phyloP scores from a whole-genome alignment of 768 basidiomycete genomes.

The Lentinula boryana region DNA sequence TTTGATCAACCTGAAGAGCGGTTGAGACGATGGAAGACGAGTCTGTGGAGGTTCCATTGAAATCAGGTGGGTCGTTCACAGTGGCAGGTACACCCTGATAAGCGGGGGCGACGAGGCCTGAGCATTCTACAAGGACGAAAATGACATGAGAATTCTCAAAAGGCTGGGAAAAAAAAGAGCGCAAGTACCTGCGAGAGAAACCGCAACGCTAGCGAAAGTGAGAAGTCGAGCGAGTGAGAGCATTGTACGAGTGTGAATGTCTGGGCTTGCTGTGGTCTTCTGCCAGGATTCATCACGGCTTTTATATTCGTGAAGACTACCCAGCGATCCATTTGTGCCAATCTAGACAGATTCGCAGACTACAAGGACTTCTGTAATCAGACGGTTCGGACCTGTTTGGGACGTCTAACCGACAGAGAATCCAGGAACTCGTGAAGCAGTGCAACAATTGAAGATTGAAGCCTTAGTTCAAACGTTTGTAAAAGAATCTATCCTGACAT shows the following conservation, averaged over 20 bases:
- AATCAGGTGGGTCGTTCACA: slow-evolving; percentile 1
- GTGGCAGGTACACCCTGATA: slow-evolving; percentile 4
- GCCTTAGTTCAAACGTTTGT: not conserved
- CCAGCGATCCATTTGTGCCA: not conserved
- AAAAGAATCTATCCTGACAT: not conserved
- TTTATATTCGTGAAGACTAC: not conserved
- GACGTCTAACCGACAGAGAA: not conserved
- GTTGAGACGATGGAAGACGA: slow-evolving; percentile 11
- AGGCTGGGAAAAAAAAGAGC: not conserved
- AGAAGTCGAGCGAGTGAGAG: not conserved
- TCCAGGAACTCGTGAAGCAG: not conserved
- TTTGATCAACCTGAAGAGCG: slow-evolving; percentile 12
- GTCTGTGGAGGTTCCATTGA: slow-evolving; percentile 10
- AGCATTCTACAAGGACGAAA: not conserved
- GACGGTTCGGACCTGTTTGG: not conserved
- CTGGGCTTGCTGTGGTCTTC: not conserved
- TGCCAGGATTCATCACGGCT: not conserved
- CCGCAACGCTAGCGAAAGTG: not conserved
- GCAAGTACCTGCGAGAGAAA: not conserved
- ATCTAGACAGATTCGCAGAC: not conserved
- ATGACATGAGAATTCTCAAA: not conserved
- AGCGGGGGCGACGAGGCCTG: not conserved
- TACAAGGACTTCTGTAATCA: not conserved
- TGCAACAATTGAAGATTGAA: not conserved
- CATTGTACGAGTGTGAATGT: not conserved